phyloP scores from a whole-genome alignment of 257 asterid genomes.

The Gentiana dahurica region DNA sequence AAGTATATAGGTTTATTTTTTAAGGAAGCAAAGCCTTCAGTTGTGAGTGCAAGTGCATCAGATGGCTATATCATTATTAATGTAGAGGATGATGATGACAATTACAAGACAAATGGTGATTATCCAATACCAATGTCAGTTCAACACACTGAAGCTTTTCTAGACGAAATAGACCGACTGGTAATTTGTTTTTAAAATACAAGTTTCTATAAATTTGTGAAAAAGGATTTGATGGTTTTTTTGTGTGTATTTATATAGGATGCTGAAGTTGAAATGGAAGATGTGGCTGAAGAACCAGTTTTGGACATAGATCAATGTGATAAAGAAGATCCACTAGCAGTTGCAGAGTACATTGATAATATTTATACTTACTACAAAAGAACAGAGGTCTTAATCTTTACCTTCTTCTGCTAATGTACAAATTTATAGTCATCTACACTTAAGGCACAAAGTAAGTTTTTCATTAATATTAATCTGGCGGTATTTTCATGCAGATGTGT shows the following conservation, averaged over 20 bases:
- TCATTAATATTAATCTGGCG: background rate
- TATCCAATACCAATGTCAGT: slow-evolving; percentile 57
- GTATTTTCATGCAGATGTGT: slow-evolving; percentile 25
- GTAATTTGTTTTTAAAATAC: slow-evolving; percentile 18
- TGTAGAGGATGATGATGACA: slow-evolving; percentile 34
- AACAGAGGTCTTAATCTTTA: slow-evolving; percentile 39
- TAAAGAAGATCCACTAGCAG: slow-evolving; percentile 45
- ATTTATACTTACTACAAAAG: slow-evolving; percentile 41
- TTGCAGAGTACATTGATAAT: slow-evolving; percentile 60
- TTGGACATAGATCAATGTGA: slow-evolving; percentile 52
- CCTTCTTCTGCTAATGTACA: background rate
- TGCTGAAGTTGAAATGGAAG: slow-evolving; percentile 51
- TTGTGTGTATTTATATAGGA: slow-evolving; percentile 15
- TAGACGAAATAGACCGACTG: slow-evolving; percentile 77
- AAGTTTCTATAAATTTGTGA: background rate
- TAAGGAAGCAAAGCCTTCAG: slow-evolving; percentile 29
- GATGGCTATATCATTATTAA: too few relatives aligned
- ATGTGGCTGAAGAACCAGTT: slow-evolving; percentile 24
- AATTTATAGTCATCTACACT: background rate
- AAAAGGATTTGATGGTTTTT: background rate
- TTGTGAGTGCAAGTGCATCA: slow-evolving; percentile 10
- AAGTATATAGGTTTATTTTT: too few relatives aligned
- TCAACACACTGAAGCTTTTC: slow-evolving; percentile 70
- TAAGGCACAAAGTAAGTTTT: background rate
- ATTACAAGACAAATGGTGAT: slow-evolving; percentile 20